Evolutionary conservation across 192 early-diverging fungal species (phyloP), one percentile per base, ranked within the genome.

Genomic region (Lobosporangium transversale): DNA sequence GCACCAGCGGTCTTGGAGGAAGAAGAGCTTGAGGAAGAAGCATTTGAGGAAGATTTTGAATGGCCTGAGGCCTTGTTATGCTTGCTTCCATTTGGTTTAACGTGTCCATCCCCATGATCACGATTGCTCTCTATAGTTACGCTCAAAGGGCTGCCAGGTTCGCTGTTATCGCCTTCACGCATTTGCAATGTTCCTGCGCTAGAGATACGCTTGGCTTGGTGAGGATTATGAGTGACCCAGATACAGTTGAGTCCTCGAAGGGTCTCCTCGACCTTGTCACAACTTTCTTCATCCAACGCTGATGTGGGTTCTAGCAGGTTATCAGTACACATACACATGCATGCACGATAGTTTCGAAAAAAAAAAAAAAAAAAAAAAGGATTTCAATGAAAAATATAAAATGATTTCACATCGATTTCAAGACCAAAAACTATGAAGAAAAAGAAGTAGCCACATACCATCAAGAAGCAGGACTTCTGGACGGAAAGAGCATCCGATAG

Each of bases 381-480:
- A 29, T 14, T 6, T 33, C 9, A 17, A 18, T n/a, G 40, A 40
- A 14, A 7, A 40, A 14, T 11, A 20, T 30, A 11, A 42, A 43
- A 66, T 36, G 35, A 32, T 36, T 14, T 40, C 8, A 10, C 12
- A n/a, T 24, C 27, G 20, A 40, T 36, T 1, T 33, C 3, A 43
- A 61, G 43, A 48, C 20, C 31, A 27, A 48, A 55, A 45, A 33
- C 7, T 7, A 32, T 47, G 15, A 42, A 17, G 8, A 40, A 0
- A 27, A 1, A 4, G 11, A 23, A 15, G 33, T 32, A 37, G 32
- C 42, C 21, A 14, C 26, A 35, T 85, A 88, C 90, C 91, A 78
- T 96, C 94, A 7, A 96, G 83, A 24, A 96, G 74, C 58, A 96
- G 64, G 29, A 95, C 80, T 20, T 90, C 82, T 4, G 95, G 93